Evolutionary conservation across 306 rosid species (phyloP).

Genomic region (Citrullus mucosospermus): DNA sequence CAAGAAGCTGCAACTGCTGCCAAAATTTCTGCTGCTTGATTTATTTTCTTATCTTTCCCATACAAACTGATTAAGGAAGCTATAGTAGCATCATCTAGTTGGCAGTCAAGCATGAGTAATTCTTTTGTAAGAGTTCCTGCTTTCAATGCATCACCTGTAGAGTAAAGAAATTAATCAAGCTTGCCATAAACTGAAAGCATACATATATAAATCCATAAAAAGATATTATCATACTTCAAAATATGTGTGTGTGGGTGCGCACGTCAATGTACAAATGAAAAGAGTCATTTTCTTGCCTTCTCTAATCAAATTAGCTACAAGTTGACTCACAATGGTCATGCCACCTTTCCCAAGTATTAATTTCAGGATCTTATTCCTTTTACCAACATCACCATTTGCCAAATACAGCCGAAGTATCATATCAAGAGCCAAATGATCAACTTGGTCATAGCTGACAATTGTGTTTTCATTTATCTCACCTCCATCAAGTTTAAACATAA

Average conservation of each 20-base stretch:
- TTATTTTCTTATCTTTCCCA: constrained; percentile 54
- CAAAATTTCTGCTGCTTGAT: constrained; percentile 59
- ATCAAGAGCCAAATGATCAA: constrained; percentile 49
- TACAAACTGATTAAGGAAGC: constrained; percentile 56
- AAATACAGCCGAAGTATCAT: constrained; percentile 48
- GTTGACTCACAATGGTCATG: constrained; percentile 26
- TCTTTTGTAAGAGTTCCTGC: constrained; percentile 44
- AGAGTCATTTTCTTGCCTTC: constrained; percentile 35
- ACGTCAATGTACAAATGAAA: background rate
- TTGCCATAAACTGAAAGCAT: background rate
- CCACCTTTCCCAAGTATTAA: constrained; percentile 40
- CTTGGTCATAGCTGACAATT: constrained; percentile 27
- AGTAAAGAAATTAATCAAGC: background rate
- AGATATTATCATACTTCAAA: background rate
- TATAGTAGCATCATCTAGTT: constrained; percentile 37
- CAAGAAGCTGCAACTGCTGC: constrained; percentile 38
- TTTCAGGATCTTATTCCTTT: constrained; percentile 33
- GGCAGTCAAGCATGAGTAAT: constrained; percentile 31
- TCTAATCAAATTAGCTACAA: constrained; percentile 37
- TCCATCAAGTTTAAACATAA: constrained; percentile 26
- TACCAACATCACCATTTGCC: constrained; percentile 30
- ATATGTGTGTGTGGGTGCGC: too few relatives aligned
- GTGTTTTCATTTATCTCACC: constrained; percentile 30
- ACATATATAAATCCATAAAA: constrained; percentile 7
- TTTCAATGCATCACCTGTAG: constrained; percentile 63